Percentiles rank a stretch among this genome's conserved stretches.
Conservation (phyloP, 495 filamentous ascomycete genomes). For the Usnea hakonensis region DNA sequence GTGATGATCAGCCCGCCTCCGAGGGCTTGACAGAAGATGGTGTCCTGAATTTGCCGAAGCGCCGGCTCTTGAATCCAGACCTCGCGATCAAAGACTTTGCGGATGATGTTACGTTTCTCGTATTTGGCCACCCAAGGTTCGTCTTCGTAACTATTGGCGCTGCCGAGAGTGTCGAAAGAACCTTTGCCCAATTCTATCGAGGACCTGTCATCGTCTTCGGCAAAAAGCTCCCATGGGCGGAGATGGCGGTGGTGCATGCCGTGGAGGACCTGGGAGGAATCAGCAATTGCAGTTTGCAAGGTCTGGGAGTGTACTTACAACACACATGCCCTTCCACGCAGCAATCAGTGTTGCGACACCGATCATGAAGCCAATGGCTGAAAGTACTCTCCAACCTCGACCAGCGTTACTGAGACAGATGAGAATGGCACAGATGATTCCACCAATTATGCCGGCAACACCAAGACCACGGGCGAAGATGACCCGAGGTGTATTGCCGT, state of each 20-base stretch:
- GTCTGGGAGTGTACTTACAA: slow-evolving; percentile 35
- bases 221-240: slow-evolving; percentile 71
- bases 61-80: slow-evolving; percentile 71
- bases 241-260: slow-evolving; percentile 67
- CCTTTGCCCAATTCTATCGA: slow-evolving; percentile 31
- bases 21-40: slow-evolving; percentile 57
- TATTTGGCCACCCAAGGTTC: slow-evolving; percentile 69
- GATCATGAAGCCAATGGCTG: slow-evolving; percentile 52
- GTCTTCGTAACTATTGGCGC: slow-evolving; percentile 62
- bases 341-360: slow-evolving; percentile 64
- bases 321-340: slow-evolving; percentile 68
- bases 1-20: slow-evolving; percentile 34
- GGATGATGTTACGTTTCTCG: slow-evolving; percentile 52
- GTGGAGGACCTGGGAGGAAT: slow-evolving; percentile 45
- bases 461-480: slow-evolving; percentile 60
- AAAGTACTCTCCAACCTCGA: slow-evolving; percentile 54
- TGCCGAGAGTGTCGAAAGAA: slow-evolving; percentile 47
- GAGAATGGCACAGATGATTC: slow-evolving; percentile 45
- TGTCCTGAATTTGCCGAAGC: slow-evolving; percentile 67
- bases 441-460: slow-evolving; percentile 41
- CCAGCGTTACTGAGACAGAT: slow-evolving; percentile 52
- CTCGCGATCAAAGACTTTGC: slow-evolving; percentile 67
- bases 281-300: not conserved
- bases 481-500: slow-evolving; percentile 64
- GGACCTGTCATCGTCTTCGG: slow-evolving; percentile 25